Base-by-base conservation (phyloP, 2,329 filamentous ascomycete species). In the Aureobasidium leucospermi region DNA sequence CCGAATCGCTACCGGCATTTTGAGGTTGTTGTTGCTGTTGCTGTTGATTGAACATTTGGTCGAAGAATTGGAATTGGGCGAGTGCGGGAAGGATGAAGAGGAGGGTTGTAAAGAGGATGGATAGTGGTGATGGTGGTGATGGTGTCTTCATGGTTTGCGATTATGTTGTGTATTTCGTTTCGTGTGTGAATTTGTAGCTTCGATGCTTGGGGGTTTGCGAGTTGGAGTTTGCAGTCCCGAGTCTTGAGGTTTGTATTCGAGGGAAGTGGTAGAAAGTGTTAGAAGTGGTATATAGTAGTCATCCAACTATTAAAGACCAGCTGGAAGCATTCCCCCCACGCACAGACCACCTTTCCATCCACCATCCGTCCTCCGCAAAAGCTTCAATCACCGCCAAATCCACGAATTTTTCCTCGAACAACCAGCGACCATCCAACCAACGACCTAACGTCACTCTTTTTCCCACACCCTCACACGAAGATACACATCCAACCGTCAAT, bases 51-150 rank as follows among this genome's bases (percentile, higher is more conserved):
- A 99, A 97, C 90, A 97, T 96, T 68, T 97, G 90, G 73, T 96
- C 92, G 76, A 97, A 99, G 82, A 99, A 96, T 71, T 90, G 88
- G 74, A 97, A 97, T 75, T 97, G 93, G 10, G 90, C 90, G 60
- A 81, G 77, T 4, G 80, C 85, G 15, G 77, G 67, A 34, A 83
- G 74, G 63, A 83, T 75, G 61, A 89, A 70, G 31, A 90, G 73
- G 52, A 88, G 76, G 15, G 90, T 71, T 41, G 67, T 60, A 2
- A 73, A 46, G 36, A 76, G 57, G 34, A 73, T 45, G 28, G 65
- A 64, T 34, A 67, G 61, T 63, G 72, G 23, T 23, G 23, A 23
- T 23, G 23, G 23, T 23, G 23, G 63, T 31, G 23, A 13, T 16
- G 72, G 63, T 45, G 38, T 36, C 28, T 47, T 46, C 60, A 48